These are phyloP conservation scores for Lasiodiplodia sp. DNA, from an alignment of 2,329 filamentous ascomycete species.

Conservation along the genomic window DNA sequence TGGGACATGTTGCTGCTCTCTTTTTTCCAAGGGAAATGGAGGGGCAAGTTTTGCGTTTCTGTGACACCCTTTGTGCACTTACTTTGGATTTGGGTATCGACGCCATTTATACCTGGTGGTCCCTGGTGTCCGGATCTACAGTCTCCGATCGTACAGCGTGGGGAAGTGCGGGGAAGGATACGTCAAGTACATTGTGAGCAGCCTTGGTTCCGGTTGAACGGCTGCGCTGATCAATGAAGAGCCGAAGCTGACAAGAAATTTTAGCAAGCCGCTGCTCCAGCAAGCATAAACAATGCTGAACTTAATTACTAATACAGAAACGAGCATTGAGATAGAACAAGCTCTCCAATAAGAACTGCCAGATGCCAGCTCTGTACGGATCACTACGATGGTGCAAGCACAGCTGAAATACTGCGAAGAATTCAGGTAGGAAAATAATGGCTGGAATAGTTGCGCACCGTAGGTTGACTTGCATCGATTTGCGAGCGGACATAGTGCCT, in stretches of 20 bases:
- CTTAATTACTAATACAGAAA: not conserved
- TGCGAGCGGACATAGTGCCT: not conserved
- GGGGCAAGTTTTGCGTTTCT: not conserved
- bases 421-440: not conserved
- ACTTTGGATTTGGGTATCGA: not conserved
- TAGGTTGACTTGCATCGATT: not conserved
- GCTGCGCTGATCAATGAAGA: not conserved
- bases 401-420: not conserved
- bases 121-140: constrained; percentile 7
- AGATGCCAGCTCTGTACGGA: not conserved
- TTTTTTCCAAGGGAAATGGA: not conserved
- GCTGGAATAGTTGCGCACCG: not conserved
- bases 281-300: not conserved
- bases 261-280: not conserved
- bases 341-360: not conserved
- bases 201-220: constrained; percentile 9
- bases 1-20: constrained; percentile 15
- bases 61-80: not conserved
- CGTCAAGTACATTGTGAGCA: constrained; percentile 7
- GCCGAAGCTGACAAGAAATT: not conserved
- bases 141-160: constrained; percentile 7
- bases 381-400: not conserved
- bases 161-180: constrained; percentile 24
- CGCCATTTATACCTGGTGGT: constrained; percentile 5
- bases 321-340: not conserved